Evolutionary conservation across 176 grass and related monocot species (phyloP), one percentile per base, ranked within the genome.

Genomic region (Chloris gayana): DNA sequence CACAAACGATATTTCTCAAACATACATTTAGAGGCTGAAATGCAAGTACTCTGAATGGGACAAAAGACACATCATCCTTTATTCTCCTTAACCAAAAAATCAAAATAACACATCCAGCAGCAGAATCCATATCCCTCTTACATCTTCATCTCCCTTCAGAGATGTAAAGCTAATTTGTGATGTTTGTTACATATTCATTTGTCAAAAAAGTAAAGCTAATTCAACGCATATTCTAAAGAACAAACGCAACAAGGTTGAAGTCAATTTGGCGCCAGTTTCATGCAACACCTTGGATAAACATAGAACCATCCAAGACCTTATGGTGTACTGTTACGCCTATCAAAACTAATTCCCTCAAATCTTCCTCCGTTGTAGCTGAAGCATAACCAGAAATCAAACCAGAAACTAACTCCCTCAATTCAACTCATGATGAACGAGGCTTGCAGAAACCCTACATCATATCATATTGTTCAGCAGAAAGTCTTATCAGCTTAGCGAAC

Each of bases 201-300:
- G 49, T 51, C 49, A 51, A 51, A 49, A 18, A 49, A 49, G 74
- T 24, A 75, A 44, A 44, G 9, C 26, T 70, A 12, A 30, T 64
- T 45, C 33, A 77, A 54, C 33, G 69, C 45, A 64, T 8, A 47
- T 57, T 21, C 44, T n/a, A 76, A 34, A 35, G 35, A 35, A 88
- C 41, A 84, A 72, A 69, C 34, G 54, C 30, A 32, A 26, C 31
- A 1, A 4, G 46, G 72, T 6, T 53, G 13, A 41, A 31, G 2
- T 76, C n/a, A 75, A 75, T 65, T 70, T 64, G 51, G 56, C 70
- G 82, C 18, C 18, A 62, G 27, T 44, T 84, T 37, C 67, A 24
- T 29, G 44, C 25, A 69, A 80, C 63, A 68, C 27, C 41, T 51
- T 32, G 14, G 26, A 33, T 44, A 57, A 80, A 70, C 24, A 34